Conservation (phyloP, 2,329 filamentous ascomycete genomes). For the Aureobasidium sp. region DNA sequence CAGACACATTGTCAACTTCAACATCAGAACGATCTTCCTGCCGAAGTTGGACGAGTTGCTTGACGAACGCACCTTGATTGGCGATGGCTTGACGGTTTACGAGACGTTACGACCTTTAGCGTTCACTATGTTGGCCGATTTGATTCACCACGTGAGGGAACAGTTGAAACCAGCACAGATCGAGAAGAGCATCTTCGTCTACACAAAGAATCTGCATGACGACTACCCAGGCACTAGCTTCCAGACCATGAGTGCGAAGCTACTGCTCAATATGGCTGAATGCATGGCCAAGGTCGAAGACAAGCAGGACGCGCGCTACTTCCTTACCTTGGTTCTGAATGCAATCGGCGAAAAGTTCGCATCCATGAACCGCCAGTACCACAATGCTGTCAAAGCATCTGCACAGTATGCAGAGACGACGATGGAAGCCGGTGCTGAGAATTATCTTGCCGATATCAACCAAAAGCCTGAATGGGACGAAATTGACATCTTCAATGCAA, state of each 20-base stretch:
- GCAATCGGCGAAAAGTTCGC: conserved; percentile 98
- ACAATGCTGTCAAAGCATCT: conserved; percentile 89
- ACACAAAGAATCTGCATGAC: conserved; percentile 92
- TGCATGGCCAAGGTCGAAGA: conserved; percentile 91
- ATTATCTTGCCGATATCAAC: conserved; percentile 77
- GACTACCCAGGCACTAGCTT: conserved; percentile 97
- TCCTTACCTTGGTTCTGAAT: conserved; percentile 93
- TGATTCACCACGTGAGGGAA: conserved; percentile 95
- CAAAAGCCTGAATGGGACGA: conserved; percentile 90
- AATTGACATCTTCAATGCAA: conserved; percentile 92
- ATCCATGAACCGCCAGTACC: conserved; percentile 93
- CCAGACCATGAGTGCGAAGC: conserved; percentile 98
- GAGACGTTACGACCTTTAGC: conserved; percentile 93
- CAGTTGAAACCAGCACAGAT: conserved; percentile 86
- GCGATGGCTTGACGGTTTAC: conserved; percentile 91
- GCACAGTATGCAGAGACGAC: conserved; percentile 60
- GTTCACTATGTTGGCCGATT: conserved; percentile 96
- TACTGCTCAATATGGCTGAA: conserved; percentile 95
- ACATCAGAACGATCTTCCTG: conserved; percentile 91
- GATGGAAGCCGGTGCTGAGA: conserved; percentile 60
- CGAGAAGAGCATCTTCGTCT: conserved; percentile 90
- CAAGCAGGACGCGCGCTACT: conserved; percentile 90
- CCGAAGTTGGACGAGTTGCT: conserved; percentile 91
- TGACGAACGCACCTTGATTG: conserved; percentile 88
- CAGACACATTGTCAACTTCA: conserved; percentile 98